These are phyloP conservation scores for Populus hybrid DNA, from an alignment of 441 rosid species.

Conservation along the genomic window DNA sequence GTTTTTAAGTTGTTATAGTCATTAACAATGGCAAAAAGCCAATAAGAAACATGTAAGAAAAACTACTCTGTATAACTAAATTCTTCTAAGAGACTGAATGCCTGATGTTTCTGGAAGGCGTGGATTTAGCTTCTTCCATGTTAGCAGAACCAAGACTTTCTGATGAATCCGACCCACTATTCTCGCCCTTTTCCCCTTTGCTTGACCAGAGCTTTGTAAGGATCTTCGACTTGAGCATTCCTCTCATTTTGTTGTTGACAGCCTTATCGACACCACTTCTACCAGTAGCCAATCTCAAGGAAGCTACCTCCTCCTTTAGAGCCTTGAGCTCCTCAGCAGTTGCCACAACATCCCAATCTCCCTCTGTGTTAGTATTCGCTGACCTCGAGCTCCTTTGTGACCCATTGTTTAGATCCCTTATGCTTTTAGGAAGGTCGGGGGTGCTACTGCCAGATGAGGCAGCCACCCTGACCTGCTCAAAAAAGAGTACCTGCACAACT, in stretches of 20 bases:
- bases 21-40: conserved; percentile 1
- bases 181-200: conserved; percentile 50
- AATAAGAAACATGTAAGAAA: not conserved
- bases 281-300: conserved; percentile 42
- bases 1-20: conserved; percentile 19
- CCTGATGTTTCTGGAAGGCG: conserved; percentile 73
- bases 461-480: conserved; percentile 68
- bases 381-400: conserved; percentile 68
- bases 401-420: conserved; percentile 51
- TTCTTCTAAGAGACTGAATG: conserved; percentile 58
- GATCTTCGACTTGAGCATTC: conserved; percentile 63
- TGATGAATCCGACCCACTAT: conserved; percentile 71
- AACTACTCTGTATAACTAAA: conserved; percentile 10
- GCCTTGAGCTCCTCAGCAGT: conserved; percentile 70
- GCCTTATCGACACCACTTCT: conserved; percentile 35
- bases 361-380: conserved; percentile 56
- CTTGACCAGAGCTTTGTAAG: conserved; percentile 55
- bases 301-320: conserved; percentile 60
- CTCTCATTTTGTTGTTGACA: conserved; percentile 55
- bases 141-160: conserved; percentile 62
- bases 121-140: conserved; percentile 45
- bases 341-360: conserved; percentile 76
- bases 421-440: conserved; percentile 61
- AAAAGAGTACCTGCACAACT: conserved; percentile 83
- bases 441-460: conserved; percentile 81